These are phyloP conservation scores for Wallacemonas collosoma DNA, from an alignment of 208 protist species.

Conservation along the genomic window DNA sequence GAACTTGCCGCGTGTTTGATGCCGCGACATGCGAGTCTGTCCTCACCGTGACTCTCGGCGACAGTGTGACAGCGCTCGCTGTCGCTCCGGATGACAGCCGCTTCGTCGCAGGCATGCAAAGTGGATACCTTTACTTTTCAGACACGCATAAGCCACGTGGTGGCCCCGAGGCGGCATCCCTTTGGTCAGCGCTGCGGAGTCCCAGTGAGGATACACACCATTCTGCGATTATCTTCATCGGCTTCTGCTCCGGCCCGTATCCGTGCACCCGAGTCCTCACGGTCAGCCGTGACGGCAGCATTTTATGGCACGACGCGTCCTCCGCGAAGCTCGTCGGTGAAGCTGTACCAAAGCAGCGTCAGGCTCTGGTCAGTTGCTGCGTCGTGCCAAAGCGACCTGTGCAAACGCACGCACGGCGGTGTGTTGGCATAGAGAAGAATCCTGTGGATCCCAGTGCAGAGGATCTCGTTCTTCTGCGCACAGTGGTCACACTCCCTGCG, in stretches of 20 bases:
- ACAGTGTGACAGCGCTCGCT: slow-evolving; percentile 52
- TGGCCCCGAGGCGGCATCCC: neutral
- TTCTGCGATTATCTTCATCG: slow-evolving; percentile 64
- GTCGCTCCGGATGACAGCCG: slow-evolving; percentile 40
- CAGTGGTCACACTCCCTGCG: neutral
- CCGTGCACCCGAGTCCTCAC: slow-evolving; percentile 22
- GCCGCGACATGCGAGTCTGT: slow-evolving; percentile 50
- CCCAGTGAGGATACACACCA: slow-evolving; percentile 55
- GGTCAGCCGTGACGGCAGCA: slow-evolving; percentile 52
- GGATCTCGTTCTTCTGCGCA: neutral
- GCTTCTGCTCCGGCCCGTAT: slow-evolving; percentile 32
- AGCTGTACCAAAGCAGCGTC: slow-evolving; percentile 40
- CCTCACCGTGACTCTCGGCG: slow-evolving; percentile 53
- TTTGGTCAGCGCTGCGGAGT: slow-evolving; percentile 27
- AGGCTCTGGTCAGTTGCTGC: slow-evolving; percentile 51
- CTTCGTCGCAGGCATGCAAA: slow-evolving; percentile 53
- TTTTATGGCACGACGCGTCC: slow-evolving; percentile 61
- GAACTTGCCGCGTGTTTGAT: slow-evolving; percentile 75
- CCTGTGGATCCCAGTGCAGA: slow-evolving; percentile 40
- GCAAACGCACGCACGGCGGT: neutral
- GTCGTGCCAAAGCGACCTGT: slow-evolving; percentile 22
- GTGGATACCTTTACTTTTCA: slow-evolving; percentile 65
- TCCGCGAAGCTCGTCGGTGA: slow-evolving; percentile 39
- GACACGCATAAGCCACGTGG: slow-evolving; percentile 8
- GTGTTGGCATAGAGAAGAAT: slow-evolving; percentile 53